Evolutionary conservation across 2,329 filamentous ascomycete species (phyloP), one percentile per base, ranked within the genome.

Genomic region (Fusarium domesticum): DNA sequence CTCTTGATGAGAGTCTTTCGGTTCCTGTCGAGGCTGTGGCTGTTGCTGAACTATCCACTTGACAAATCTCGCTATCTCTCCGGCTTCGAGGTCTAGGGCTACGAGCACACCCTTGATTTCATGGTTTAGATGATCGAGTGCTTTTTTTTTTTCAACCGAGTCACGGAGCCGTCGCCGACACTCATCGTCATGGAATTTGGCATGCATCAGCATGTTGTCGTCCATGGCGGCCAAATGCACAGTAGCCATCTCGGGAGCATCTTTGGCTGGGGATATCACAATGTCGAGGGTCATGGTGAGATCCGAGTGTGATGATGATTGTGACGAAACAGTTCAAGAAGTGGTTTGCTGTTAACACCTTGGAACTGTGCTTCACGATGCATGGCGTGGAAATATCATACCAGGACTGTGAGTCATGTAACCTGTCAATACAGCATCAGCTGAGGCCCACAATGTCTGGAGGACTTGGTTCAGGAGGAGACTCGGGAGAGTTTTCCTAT

Each of bases 221-320:
- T 66, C 58, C 70, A 71, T 72, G 35, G 70, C 66, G 7, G 54
- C 48, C 14, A 72, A 48, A 47, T 71, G 69, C 40, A 70, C 62
- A 32, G 51, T 53, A 6, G 62, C 56, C 20, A 64, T 43, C 15
- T 49, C 51, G 6, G 47, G 32, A 14, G 57, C 58, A 15, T 64
- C 60, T 10, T 50, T 43, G 30, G 53, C 51, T 5, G 56, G 54
- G 16, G 64, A 62, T 7, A 58, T 45, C 16, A 45, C 33, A 10
- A 65, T 56, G 30, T 55, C 46, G 45, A 66, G 62, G n/a, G 36
- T 7, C 16, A n/a, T 8, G 8, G 17, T 6, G 20, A 42, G 20
- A 17, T 18, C 32, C 15, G 17, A 4, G 15, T 23, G 12, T 18
- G 6, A 16, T 33, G 35, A 19, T 12, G 18, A 16, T 17, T 18